Percentiles rank a stretch among this genome's conserved stretches.
Evolutionary conservation across 2,329 filamentous ascomycete species (phyloP).

Genomic region (Macroventuria anomochaeta): DNA sequence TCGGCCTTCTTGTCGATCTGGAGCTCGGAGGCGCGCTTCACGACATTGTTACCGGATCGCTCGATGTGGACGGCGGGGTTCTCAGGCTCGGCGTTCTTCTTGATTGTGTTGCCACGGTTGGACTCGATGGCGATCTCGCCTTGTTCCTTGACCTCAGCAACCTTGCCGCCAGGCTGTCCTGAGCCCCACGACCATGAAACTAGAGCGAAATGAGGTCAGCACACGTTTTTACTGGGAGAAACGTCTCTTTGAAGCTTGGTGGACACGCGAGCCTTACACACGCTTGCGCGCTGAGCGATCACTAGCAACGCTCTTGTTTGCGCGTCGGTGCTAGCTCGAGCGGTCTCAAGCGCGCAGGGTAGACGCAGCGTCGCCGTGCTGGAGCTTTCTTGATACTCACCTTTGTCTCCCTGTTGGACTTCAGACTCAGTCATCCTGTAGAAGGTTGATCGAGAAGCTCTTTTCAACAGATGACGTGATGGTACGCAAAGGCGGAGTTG

Average conservation of each 20-base stretch:
- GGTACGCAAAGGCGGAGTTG: conserved; percentile 26
- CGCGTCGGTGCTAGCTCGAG: not conserved
- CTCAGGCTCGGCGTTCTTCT: conserved; percentile 65
- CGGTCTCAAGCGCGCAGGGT: not conserved
- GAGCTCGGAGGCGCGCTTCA: conserved; percentile 67
- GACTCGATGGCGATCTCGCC: conserved; percentile 67
- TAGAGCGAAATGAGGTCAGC: conserved; percentile 38
- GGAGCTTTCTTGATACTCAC: conserved; percentile 26
- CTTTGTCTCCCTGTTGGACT: conserved; percentile 48
- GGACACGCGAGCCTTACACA: conserved; percentile 26
- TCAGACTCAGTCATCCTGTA: conserved; percentile 45
- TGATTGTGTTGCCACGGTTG: conserved; percentile 68
- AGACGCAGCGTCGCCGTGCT: not conserved
- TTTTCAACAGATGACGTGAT: conserved; percentile 41
- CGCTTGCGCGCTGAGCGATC: conserved; percentile 4
- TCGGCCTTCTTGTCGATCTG: conserved; percentile 58
- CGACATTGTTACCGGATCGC: conserved; percentile 68
- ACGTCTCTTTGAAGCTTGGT: not conserved
- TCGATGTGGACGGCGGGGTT: conserved; percentile 68
- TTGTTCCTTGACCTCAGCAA: conserved; percentile 63
- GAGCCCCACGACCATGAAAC: conserved; percentile 69
- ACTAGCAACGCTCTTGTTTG: conserved; percentile 7
- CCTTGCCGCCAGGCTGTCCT: conserved; percentile 62
- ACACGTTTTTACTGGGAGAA: not conserved
- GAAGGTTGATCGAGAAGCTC: conserved; percentile 20